Evolutionary conservation across 1,284 basidiomycete genomes (phyloP).

Genomic region (Fomitopsis palustris): DNA sequence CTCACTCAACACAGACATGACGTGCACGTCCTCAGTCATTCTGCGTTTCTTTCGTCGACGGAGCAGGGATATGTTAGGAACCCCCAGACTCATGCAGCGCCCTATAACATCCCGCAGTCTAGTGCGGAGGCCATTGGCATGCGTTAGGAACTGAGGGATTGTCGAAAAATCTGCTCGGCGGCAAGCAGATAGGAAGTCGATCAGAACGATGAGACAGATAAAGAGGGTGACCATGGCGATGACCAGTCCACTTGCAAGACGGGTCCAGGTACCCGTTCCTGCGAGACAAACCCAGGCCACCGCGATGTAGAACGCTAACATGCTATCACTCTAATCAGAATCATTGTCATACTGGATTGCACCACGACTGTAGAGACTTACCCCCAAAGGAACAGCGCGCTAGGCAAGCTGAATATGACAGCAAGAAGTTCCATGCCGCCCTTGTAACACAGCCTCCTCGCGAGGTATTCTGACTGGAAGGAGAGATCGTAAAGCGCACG

Average conservation of each 20-base stretch:
- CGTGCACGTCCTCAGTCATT: neutral
- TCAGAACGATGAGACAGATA: neutral
- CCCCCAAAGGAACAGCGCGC: constrained; percentile 26
- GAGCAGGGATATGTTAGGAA: neutral
- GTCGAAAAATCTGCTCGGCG: neutral
- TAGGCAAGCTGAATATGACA: constrained; percentile 24
- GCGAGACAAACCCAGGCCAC: constrained; percentile 9
- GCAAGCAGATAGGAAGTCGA: neutral
- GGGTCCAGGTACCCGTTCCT: constrained; percentile 2
- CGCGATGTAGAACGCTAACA: constrained; percentile 16
- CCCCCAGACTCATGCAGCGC: neutral
- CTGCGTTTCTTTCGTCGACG: neutral
- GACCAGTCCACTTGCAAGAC: neutral
- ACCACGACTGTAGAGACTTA: constrained; percentile 7
- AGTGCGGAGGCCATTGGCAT: neutral
- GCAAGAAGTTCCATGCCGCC: constrained; percentile 19
- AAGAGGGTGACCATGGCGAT: constrained; percentile 2
- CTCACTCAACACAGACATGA: neutral
- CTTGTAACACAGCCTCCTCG: constrained; percentile 1
- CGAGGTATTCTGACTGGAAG: constrained; percentile 15
- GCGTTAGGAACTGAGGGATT: neutral
- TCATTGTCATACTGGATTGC: neutral
- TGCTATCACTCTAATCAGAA: constrained; percentile 4
- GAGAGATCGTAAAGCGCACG: neutral
- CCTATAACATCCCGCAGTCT: neutral